phyloP scores from a whole-genome alignment of 345 rosid genomes.

The Lagerstroemia speciosa region DNA sequence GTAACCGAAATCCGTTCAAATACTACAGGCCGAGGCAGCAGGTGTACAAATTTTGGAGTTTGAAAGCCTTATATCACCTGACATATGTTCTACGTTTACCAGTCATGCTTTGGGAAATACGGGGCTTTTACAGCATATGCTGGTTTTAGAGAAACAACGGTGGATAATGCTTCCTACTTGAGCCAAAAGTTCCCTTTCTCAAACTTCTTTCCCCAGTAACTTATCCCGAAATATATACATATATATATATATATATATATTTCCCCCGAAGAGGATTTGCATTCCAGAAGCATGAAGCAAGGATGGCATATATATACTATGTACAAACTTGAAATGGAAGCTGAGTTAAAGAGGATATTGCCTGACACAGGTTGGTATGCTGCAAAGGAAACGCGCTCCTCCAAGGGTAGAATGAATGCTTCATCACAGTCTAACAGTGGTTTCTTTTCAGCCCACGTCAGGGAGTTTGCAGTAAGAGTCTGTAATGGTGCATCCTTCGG shows the following conservation, averaged over 20 bases:
- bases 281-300: background rate
- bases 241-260: too few relatives aligned
- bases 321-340: background rate
- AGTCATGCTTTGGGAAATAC: too few relatives aligned
- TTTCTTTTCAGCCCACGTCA: conserved; percentile 56
- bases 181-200: background rate
- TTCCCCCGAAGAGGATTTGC: background rate
- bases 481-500: conserved; percentile 50
- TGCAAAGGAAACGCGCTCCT: conserved; percentile 60
- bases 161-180: background rate
- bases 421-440: conserved; percentile 37
- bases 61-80: background rate
- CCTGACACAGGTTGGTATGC: conserved; percentile 65
- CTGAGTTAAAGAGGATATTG: conserved; percentile 13
- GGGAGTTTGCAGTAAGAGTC: conserved; percentile 48
- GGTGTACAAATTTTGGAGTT: too few relatives aligned
- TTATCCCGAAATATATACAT: too few relatives aligned
- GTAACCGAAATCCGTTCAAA: background rate
- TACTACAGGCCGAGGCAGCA: background rate
- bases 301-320: background rate
- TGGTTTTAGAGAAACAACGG: background rate
- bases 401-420: conserved; percentile 47
- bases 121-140: background rate
- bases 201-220: too few relatives aligned
- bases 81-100: background rate